Evolutionary conservation across 129 eudicot genomes (phyloP).

Genomic region (Calendula officinalis): DNA sequence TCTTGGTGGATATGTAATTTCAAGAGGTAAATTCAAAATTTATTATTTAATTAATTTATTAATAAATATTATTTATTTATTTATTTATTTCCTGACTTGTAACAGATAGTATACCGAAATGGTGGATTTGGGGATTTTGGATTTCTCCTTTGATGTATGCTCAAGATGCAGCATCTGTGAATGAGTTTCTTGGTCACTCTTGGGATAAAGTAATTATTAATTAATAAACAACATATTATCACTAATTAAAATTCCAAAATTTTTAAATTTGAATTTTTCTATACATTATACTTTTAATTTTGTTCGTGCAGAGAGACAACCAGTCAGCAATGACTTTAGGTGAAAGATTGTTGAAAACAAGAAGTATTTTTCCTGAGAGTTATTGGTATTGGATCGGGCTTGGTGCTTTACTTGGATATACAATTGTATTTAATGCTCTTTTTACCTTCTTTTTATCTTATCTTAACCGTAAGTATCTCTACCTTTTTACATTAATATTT

Average conservation of each 20-base stretch:
- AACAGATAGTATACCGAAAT: constrained; percentile 84
- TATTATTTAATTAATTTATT: no score
- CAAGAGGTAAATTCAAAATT: constrained; percentile 62
- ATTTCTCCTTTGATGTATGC: constrained; percentile 95
- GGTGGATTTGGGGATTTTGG: constrained; percentile 99
- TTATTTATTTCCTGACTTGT: constrained; percentile 22
- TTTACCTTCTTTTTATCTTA: constrained; percentile 77
- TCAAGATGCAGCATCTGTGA: constrained; percentile 92
- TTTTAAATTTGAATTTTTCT: not conserved
- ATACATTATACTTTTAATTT: constrained; percentile 10
- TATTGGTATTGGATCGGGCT: constrained; percentile 99
- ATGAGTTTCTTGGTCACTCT: constrained; percentile 92
- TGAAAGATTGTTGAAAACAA: constrained; percentile 61
- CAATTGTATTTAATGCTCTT: constrained; percentile 65
- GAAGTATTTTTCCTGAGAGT: constrained; percentile 74
- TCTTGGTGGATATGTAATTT: constrained; percentile 93
- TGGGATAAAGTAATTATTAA: constrained; percentile 74
- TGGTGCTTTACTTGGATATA: constrained; percentile 83
- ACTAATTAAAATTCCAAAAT: no score
- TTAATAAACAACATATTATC: no score
- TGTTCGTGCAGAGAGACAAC: constrained; percentile 53
- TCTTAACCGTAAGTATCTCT: constrained; percentile 73
- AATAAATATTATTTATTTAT: not conserved
- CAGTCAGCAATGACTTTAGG: constrained; percentile 61
- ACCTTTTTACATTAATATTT: no score